A percentile compares a stretch with the other conserved stretches of the same genome.
phyloP scores from a whole-genome alignment of 306 rosid species.

The Dicorynia guianensis region DNA sequence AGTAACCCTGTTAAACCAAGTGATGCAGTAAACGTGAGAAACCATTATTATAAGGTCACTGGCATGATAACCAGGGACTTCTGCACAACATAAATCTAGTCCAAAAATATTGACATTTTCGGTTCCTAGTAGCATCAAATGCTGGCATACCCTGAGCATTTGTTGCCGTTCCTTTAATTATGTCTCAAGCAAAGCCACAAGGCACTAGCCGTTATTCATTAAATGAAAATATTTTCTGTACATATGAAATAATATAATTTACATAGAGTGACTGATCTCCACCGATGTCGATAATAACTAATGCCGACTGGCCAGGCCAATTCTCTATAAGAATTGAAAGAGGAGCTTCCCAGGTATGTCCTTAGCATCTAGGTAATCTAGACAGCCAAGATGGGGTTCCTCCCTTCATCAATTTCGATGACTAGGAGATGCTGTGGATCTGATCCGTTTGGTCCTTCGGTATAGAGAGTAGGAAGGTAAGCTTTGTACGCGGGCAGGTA shows the following conservation, averaged over 20 bases:
- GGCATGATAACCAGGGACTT: constrained; percentile 7
- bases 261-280: constrained; percentile 39
- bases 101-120: not conserved
- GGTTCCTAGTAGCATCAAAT: not conserved
- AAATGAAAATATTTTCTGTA: constrained; percentile 38
- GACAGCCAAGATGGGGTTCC: constrained; percentile 82
- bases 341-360: constrained; percentile 24
- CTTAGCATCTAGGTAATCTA: constrained; percentile 38
- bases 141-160: not conserved
- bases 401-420: constrained; percentile 85
- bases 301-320: constrained; percentile 25
- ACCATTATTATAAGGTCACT: not conserved
- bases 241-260: constrained; percentile 25
- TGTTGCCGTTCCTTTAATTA: constrained; percentile 9
- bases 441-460: constrained; percentile 87
- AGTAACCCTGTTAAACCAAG: not conserved
- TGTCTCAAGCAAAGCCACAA: constrained; percentile 27
- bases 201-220: constrained; percentile 19
- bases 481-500: constrained; percentile 93
- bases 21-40: not conserved
- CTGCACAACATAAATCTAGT: not conserved
- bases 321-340: constrained; percentile 47
- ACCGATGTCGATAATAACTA: constrained; percentile 23
- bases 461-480: constrained; percentile 91
- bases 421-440: constrained; percentile 70